Percentiles rank a stretch among this genome's conserved stretches.
Conservation (phyloP, 2,329 filamentous ascomycete genomes). For the Penicillium nordicum region DNA sequence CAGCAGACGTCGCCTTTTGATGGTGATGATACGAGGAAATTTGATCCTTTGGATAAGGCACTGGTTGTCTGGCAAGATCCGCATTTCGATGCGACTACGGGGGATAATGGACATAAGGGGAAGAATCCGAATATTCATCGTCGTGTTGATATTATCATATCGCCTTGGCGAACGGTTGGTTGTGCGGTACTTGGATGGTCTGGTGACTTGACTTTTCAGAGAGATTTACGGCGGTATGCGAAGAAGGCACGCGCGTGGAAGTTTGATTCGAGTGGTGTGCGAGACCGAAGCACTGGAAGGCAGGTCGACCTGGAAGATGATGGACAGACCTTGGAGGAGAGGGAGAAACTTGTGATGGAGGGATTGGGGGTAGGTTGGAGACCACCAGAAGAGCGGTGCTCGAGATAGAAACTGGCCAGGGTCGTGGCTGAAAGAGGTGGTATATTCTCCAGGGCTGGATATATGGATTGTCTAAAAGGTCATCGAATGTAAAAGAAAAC, state of each 20-base stretch:
- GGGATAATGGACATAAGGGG: conserved; percentile 29
- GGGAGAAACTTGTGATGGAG: conserved; percentile 77
- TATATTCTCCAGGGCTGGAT: not conserved
- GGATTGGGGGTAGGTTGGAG: conserved; percentile 68
- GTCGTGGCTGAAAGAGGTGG: not conserved
- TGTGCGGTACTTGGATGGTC: conserved; percentile 88
- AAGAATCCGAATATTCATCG: conserved; percentile 72
- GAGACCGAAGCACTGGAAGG: conserved; percentile 61
- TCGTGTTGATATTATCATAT: conserved; percentile 87
- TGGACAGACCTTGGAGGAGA: conserved; percentile 59
- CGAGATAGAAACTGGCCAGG: conserved; percentile 43
- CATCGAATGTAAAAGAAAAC: not conserved
- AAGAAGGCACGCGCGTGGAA: conserved; percentile 70
- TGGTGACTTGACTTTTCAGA: conserved; percentile 82
- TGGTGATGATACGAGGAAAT: conserved; percentile 49
- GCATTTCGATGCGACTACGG: conserved; percentile 30
- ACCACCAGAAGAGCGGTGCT: conserved; percentile 65
- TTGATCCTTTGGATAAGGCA: conserved; percentile 88
- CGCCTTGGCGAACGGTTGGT: conserved; percentile 82
- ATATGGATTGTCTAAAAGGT: not conserved
- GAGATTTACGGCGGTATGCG: conserved; percentile 77
- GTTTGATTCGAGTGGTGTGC: conserved; percentile 86
- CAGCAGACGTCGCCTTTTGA: conserved; percentile 62
- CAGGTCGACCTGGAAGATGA: conserved; percentile 67
- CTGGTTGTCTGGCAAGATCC: conserved; percentile 88